Percentiles rank a stretch among this genome's conserved stretches.
Evolutionary conservation across 176 grass and related monocot species (phyloP).

Genomic region (Tillandsia leiboldiana): DNA sequence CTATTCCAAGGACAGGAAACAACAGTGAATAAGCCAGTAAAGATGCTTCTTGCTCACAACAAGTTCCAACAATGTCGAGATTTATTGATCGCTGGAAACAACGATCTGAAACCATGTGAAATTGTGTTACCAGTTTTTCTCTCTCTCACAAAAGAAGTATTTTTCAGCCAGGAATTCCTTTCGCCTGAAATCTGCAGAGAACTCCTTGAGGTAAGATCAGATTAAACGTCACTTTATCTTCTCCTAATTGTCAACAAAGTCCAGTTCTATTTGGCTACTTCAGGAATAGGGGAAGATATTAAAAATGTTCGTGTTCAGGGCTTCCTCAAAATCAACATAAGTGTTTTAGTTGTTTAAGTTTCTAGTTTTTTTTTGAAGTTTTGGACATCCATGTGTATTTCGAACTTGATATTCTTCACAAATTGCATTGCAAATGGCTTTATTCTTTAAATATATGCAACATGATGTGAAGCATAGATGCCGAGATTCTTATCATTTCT

Average conservation of each 20-base stretch:
- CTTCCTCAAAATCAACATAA: too few relatives aligned
- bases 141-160: slow-evolving; percentile 59
- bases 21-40: slow-evolving; percentile 24
- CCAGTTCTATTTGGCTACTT: not conserved
- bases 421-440: too few relatives aligned
- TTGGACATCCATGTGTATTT: not conserved
- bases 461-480: not conserved
- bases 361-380: not conserved
- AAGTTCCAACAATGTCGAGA: slow-evolving; percentile 27
- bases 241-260: not conserved
- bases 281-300: too few relatives aligned
- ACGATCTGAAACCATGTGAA: slow-evolving; percentile 48
- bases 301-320: too few relatives aligned
- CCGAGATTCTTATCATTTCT: not conserved
- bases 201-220: slow-evolving; percentile 68
- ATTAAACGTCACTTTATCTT: not conserved
- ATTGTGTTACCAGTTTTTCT: slow-evolving; percentile 42
- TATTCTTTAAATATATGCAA: not conserved
- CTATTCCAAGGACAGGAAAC: slow-evolving; percentile 46
- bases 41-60: slow-evolving; percentile 25
- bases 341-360: too few relatives aligned
- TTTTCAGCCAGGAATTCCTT: slow-evolving; percentile 64
- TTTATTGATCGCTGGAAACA: slow-evolving; percentile 31
- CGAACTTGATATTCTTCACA: too few relatives aligned
- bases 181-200: slow-evolving; percentile 54